These are phyloP conservation scores for Mycena vitilis DNA, from an alignment of 768 basidiomycete genomes.

Conservation along the genomic window DNA sequence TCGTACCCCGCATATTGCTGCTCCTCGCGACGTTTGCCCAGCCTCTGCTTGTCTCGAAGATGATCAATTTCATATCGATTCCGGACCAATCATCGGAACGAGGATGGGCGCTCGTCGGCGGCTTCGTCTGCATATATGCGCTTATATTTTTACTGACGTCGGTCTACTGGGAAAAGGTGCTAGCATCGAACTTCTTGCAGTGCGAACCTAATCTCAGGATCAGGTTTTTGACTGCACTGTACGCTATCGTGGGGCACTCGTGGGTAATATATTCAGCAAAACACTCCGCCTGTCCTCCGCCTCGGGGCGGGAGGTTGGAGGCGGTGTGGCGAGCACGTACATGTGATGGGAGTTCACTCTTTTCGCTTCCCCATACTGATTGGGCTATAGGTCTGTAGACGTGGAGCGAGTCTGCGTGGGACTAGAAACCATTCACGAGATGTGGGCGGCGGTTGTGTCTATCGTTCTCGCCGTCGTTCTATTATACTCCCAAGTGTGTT, in stretches of 20 bases:
- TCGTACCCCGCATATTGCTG: slow-evolving; percentile 17
- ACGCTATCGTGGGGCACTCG: slow-evolving; percentile 20
- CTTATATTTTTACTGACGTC: background rate
- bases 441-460: slow-evolving; percentile 19
- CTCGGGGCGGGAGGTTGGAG: slow-evolving; percentile 15
- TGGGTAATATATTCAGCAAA: slow-evolving; percentile 27
- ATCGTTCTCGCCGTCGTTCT: slow-evolving; percentile 11
- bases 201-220: background rate
- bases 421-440: slow-evolving; percentile 14
- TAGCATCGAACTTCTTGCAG: no score
- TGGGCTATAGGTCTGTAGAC: no score
- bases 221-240: slow-evolving; percentile 26
- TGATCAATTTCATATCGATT: slow-evolving; percentile 25
- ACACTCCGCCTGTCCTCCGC: slow-evolving; percentile 17
- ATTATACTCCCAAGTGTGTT: slow-evolving; percentile 16
- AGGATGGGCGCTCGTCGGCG: slow-evolving; percentile 32
- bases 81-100: background rate
- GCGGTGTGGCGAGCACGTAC: slow-evolving; percentile 30
- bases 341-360: background rate
- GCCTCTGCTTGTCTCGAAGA: slow-evolving; percentile 20
- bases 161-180: slow-evolving; percentile 32
- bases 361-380: no score
- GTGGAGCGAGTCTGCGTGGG: slow-evolving; percentile 26
- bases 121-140: slow-evolving; percentile 21
- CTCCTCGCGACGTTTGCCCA: slow-evolving; percentile 24